Evolutionary conservation across 2,329 filamentous ascomycete genomes (phyloP).

Genomic region (Thermothelomyces thermophilus): DNA sequence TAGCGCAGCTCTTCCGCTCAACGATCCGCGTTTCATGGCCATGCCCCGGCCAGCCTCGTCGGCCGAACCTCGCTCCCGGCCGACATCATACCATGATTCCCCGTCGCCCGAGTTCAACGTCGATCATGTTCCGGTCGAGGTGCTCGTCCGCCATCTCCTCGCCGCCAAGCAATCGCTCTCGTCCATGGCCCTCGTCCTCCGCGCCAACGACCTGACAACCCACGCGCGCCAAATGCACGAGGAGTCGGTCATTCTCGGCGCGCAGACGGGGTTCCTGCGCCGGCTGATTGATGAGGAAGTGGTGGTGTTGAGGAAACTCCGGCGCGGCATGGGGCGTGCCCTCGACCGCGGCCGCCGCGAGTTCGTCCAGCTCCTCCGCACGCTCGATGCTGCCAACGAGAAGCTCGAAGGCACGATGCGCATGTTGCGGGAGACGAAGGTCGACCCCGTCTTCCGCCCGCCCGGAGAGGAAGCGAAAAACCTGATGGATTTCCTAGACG

Average conservation of each 20-base stretch:
- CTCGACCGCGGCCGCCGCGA: conserved; percentile 54
- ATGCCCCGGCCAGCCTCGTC: conserved; percentile 17
- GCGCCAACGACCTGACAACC: conserved; percentile 79
- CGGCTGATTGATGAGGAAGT: conserved; percentile 53
- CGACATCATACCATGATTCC: conserved; percentile 13
- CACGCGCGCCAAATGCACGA: conserved; percentile 69
- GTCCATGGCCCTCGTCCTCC: conserved; percentile 74
- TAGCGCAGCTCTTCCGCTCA: background rate
- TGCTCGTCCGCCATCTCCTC: conserved; percentile 75
- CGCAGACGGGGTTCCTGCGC: conserved; percentile 62
- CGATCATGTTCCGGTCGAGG: conserved; percentile 55
- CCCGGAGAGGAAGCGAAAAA: conserved; percentile 52
- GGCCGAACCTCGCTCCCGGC: conserved; percentile 11
- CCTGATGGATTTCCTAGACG: conserved; percentile 71
- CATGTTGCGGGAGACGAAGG: conserved; percentile 55
- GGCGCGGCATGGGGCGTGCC: conserved; percentile 45
- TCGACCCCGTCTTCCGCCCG: conserved; percentile 58
- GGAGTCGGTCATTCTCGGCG: conserved; percentile 66
- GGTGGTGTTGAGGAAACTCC: conserved; percentile 44
- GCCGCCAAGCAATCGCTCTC: conserved; percentile 82
- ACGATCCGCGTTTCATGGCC: conserved; percentile 1
- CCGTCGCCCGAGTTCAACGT: conserved; percentile 31
- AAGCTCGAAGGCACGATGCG: conserved; percentile 61
- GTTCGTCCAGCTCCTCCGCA: conserved; percentile 55
- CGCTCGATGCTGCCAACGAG: conserved; percentile 60